Base-by-base conservation (phyloP, 1,139 yeast genomes). In the Suhomyces bribrorum region DNA sequence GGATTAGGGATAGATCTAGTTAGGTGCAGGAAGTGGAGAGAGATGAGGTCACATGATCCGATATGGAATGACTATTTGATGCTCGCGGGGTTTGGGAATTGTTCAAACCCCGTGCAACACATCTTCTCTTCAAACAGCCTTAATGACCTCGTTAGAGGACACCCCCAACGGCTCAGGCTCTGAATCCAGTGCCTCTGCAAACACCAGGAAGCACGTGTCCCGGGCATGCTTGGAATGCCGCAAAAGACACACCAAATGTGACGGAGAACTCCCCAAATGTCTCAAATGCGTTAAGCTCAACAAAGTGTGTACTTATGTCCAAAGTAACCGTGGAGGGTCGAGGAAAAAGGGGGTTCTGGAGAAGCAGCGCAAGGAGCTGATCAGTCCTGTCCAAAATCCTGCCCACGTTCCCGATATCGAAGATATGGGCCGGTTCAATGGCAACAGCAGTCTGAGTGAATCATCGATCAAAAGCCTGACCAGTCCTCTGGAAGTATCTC, bases 321-420 rank as follows among this genome's bases (percentile, higher is more conserved):
- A 69, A 47, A 69, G 77, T 43, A 68, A 72, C 32, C 54, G 80
- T 41, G 80, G 80, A 16, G 80, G 80, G 1, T 67, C 77, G 7
- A 54, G 80, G 33, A 70, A 62, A 47, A 73, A 69, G 46, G 79
- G 78, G 4, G 69, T 69, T 5, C 55, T 57, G 30, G 39, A 31
- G 26, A 36, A 31, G 26, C 23, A 14, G 16, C 12, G 13, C 7
- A n/a, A n/a, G 11, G 9, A 8, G 15, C 14, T 20, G 6, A n/a
- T 5, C 11, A 20, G 23, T 7, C 25, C 16, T 2, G 15, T 46
- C 29, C 50, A 38, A 17, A 36, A 34, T 14, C 13, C 14, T 13
- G 29, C 14, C 14, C 22, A 20, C 11, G 20, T 44, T 8, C 46
- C 46, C 3, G 51, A 47, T 24, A 48, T 48, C 6, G 53, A 48